Conservation (phyloP, 2,329 filamentous ascomycete species). For the Colletotrichum somersetense region DNA sequence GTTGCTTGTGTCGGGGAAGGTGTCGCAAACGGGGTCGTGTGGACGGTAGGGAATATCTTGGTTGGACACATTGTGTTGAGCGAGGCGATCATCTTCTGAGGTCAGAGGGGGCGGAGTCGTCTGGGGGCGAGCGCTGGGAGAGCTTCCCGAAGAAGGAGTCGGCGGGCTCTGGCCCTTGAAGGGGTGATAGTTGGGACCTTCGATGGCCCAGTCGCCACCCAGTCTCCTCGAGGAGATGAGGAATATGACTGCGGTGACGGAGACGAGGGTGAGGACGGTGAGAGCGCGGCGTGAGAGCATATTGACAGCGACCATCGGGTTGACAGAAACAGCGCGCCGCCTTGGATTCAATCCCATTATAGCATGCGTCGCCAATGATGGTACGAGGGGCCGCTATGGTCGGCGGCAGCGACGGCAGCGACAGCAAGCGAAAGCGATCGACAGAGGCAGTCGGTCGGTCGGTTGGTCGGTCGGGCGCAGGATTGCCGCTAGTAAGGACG, state of each 20-base stretch:
- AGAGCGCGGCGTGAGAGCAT: constrained; percentile 50
- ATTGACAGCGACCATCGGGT: constrained; percentile 29
- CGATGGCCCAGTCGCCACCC: constrained; percentile 47
- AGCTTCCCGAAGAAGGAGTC: constrained; percentile 16
- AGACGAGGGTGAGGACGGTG: constrained; percentile 46
- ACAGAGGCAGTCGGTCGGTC: neutral
- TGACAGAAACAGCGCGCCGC: constrained; percentile 36
- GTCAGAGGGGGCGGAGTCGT: constrained; percentile 7
- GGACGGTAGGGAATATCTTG: constrained; percentile 41
- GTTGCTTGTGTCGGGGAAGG: constrained; percentile 59
- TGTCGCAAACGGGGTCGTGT: constrained; percentile 51
- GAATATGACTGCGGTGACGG: constrained; percentile 49
- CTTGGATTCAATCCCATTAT: constrained; percentile 36
- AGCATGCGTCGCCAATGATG: neutral
- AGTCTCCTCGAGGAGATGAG: constrained; percentile 51
- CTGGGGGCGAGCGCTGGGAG: constrained; percentile 40
- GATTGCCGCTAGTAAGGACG: neutral
- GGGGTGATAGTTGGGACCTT: constrained; percentile 47
- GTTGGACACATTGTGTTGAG: constrained; percentile 29
- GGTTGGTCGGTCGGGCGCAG: neutral
- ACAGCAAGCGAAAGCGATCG: neutral
- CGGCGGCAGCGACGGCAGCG: neutral
- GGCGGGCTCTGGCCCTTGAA: constrained; percentile 30
- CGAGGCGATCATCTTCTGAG: constrained; percentile 20
- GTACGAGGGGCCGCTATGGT: neutral